A percentile compares a stretch with the other conserved stretches of the same genome.
Evolutionary conservation across 2,329 filamentous ascomycete species (phyloP).

Genomic region (Geosmithia morbida): DNA sequence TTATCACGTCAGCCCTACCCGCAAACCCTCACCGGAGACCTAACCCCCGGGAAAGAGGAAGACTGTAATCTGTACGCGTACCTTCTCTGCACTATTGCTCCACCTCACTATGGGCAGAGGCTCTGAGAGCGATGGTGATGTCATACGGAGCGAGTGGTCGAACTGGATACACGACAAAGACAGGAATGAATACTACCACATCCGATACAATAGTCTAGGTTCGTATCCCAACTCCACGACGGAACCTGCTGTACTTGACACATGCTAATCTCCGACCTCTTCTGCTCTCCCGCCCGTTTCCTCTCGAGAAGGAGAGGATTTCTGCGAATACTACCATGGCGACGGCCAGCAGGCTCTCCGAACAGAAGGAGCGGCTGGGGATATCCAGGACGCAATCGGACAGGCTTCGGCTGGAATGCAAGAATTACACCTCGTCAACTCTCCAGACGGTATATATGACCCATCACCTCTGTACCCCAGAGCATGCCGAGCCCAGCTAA

Average conservation of each 20-base stretch:
- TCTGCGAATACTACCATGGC: background rate
- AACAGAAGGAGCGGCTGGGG: no score
- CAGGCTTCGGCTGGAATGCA: background rate
- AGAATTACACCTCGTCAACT: background rate
- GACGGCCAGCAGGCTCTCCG: background rate
- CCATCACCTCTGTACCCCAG: background rate
- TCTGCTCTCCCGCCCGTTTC: background rate
- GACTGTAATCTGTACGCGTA: background rate
- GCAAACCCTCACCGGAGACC: no score
- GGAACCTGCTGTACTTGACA: background rate
- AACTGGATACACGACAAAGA: background rate
- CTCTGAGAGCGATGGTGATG: background rate
- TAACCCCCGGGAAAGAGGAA: no score
- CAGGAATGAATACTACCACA: background rate
- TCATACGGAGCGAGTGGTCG: background rate
- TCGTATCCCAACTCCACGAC: background rate
- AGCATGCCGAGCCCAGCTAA: background rate
- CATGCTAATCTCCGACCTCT: background rate
- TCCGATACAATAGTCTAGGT: background rate
- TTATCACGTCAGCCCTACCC: background rate
- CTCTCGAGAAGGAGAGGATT: background rate
- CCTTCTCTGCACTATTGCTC: background rate
- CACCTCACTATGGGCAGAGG: background rate
- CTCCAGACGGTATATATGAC: background rate
- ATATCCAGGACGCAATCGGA: background rate